Evolutionary conservation across 306 rosid species (phyloP).

Genomic region (Gillenia trifoliata): DNA sequence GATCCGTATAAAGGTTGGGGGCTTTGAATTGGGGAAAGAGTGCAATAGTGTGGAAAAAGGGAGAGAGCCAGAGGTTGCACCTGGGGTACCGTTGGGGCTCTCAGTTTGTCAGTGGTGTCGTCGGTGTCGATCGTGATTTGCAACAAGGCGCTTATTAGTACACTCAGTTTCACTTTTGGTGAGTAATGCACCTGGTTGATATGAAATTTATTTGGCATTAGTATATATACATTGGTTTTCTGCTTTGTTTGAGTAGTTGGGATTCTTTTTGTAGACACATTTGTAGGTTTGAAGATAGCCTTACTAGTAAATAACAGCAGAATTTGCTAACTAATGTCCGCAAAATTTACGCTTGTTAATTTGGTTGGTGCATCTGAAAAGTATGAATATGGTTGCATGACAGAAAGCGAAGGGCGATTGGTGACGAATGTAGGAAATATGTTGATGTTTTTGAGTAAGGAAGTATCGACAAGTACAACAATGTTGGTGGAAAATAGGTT

Average conservation of each 20-base stretch:
- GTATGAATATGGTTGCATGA: background rate
- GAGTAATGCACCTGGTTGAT: constrained; percentile 7
- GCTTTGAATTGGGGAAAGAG: constrained; percentile 4
- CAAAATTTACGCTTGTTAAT: background rate
- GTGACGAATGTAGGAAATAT: background rate
- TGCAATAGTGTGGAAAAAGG: constrained; percentile 39
- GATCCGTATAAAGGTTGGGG: constrained; percentile 19
- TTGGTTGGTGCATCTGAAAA: background rate
- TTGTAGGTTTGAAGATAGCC: background rate
- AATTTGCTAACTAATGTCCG: background rate
- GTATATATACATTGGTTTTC: background rate
- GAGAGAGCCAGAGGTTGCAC: constrained; percentile 62
- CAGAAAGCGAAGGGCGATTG: background rate
- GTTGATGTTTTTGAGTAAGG: background rate
- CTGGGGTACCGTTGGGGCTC: constrained; percentile 75
- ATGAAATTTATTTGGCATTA: background rate
- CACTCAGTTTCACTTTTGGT: constrained; percentile 70
- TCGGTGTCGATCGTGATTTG: constrained; percentile 85
- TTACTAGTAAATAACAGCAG: background rate
- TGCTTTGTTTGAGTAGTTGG: background rate
- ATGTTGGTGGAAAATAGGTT: background rate
- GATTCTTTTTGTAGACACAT: background rate
- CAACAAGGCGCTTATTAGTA: constrained; percentile 68
- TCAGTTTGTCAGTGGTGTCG: constrained; percentile 78
- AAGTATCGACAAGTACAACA: background rate